These are phyloP conservation scores for Eutypa lata DNA, from an alignment of 2,329 filamentous ascomycete species.

Conservation along the genomic window DNA sequence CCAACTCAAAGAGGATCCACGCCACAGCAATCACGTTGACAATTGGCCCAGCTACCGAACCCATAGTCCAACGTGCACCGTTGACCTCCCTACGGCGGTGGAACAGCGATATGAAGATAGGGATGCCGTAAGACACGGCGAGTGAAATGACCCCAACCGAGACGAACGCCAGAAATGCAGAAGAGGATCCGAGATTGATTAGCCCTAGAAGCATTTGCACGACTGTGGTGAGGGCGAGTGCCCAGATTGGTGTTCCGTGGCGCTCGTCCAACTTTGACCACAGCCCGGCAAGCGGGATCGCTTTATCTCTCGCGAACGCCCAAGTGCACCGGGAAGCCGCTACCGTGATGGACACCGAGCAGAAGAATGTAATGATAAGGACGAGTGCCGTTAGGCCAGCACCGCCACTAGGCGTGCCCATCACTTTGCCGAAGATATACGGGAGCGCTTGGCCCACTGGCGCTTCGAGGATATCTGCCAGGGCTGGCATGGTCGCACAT, in stretches of 20 bases:
- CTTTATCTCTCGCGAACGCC: conserved; percentile 60
- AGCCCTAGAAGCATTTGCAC: conserved; percentile 53
- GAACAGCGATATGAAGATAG: conserved; percentile 49
- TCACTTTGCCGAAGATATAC: conserved; percentile 48
- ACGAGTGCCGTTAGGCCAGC: conserved; percentile 51
- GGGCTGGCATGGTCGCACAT: conserved; percentile 40
- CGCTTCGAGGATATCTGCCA: conserved; percentile 42
- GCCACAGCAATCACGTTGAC: conserved; percentile 44
- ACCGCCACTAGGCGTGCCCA: conserved; percentile 48
- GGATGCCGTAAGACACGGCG: conserved; percentile 53
- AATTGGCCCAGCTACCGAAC: conserved; percentile 35
- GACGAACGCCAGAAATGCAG: conserved; percentile 55
- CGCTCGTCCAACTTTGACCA: conserved; percentile 51
- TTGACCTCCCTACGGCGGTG: conserved; percentile 44
- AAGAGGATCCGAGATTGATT: conserved; percentile 55
- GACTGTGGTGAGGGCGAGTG: conserved; percentile 52
- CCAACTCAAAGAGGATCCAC: conserved; percentile 51
- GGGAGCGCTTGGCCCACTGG: conserved; percentile 53
- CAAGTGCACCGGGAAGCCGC: conserved; percentile 65
- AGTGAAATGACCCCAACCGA: conserved; percentile 54
- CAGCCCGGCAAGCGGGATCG: conserved; percentile 47
- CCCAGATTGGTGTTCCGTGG: conserved; percentile 53
- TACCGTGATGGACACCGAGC: conserved; percentile 64
- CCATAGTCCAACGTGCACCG: conserved; percentile 46
- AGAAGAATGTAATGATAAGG: conserved; percentile 55